Evolutionary conservation across 2,329 filamentous ascomycete species (phyloP).

Genomic region (Achaetomium macrosporum): DNA sequence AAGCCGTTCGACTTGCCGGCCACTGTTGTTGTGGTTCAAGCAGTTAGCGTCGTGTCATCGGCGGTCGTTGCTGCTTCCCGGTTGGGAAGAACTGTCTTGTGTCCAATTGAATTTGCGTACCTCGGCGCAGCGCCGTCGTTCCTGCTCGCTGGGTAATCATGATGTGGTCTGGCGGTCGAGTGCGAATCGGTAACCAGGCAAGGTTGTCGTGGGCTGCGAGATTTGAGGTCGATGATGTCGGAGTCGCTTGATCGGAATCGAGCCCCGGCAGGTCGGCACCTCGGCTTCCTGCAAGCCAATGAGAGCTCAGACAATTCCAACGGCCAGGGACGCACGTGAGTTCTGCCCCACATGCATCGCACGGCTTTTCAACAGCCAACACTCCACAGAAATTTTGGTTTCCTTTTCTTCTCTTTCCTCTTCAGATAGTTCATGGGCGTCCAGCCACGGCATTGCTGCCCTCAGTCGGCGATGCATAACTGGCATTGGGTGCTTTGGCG

Average conservation of each 20-base stretch:
- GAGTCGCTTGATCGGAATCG: constrained; percentile 14
- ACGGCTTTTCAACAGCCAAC: neutral
- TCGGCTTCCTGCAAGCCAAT: constrained; percentile 24
- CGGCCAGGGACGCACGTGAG: constrained; percentile 15
- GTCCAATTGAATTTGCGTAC: constrained; percentile 32
- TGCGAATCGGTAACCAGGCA: constrained; percentile 8
- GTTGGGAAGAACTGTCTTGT: neutral
- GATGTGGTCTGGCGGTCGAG: constrained; percentile 22
- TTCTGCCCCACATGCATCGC: constrained; percentile 9
- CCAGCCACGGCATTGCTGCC: constrained; percentile 31
- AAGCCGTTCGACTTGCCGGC: constrained; percentile 41
- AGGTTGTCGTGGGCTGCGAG: constrained; percentile 20
- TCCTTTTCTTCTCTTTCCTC: constrained; percentile 30
- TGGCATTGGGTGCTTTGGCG: constrained; percentile 29
- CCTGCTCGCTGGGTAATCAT: constrained; percentile 56
- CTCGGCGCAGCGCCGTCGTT: constrained; percentile 53
- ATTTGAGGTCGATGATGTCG: constrained; percentile 20
- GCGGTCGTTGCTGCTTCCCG: neutral
- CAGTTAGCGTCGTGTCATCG: constrained; percentile 8
- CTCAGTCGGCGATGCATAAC: constrained; percentile 28
- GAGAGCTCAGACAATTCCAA: constrained; percentile 16
- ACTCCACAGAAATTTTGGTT: constrained; percentile 18
- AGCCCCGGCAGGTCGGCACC: constrained; percentile 22
- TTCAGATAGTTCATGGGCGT: constrained; percentile 48
- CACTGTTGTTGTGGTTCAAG: constrained; percentile 18